Percentiles rank a stretch among this genome's conserved stretches.
phyloP scores from a whole-genome alignment of 371 early-diverging fungal genomes.

The Apophysomyces variabilis region DNA sequence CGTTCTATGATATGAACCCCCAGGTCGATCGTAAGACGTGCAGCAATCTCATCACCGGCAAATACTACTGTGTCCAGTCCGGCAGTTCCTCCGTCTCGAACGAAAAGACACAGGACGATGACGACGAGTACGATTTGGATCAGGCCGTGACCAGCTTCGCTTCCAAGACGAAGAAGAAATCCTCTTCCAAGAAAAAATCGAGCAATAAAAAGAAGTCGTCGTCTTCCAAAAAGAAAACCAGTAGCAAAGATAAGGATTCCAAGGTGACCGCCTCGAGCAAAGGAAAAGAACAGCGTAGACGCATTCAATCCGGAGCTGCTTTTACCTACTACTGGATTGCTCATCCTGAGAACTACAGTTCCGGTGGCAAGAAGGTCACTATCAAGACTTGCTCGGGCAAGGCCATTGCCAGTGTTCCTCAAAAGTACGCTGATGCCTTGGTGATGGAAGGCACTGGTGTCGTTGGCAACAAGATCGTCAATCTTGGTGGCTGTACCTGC shows the following conservation, averaged over 20 bases:
- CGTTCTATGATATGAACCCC: constrained; percentile 24
- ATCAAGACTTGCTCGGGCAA: constrained; percentile 37
- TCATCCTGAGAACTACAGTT: constrained; percentile 23
- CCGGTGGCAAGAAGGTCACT: constrained; percentile 14
- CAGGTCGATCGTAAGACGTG: constrained; percentile 25
- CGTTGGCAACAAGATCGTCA: constrained; percentile 26
- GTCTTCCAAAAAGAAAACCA: neutral
- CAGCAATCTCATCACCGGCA: constrained; percentile 28
- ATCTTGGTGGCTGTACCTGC: constrained; percentile 36
- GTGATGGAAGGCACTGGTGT: constrained; percentile 40
- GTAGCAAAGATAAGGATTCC: neutral
- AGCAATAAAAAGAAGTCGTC: constrained; percentile 11
- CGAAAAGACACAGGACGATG: neutral
- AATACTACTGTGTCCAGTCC: constrained; percentile 21
- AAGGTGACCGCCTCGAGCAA: constrained; percentile 6
- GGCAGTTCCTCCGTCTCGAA: neutral
- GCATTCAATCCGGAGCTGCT: constrained; percentile 15
- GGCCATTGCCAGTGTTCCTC: constrained; percentile 25
- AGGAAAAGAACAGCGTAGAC: constrained; percentile 21
- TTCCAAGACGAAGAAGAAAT: constrained; percentile 7
- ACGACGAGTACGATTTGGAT: neutral
- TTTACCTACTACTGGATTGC: constrained; percentile 42
- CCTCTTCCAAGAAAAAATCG: neutral
- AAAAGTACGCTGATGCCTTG: constrained; percentile 30
- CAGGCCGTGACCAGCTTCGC: constrained; percentile 5